Conservation (phyloP, 2,329 filamentous ascomycete species). For the Fusarium sp. region DNA sequence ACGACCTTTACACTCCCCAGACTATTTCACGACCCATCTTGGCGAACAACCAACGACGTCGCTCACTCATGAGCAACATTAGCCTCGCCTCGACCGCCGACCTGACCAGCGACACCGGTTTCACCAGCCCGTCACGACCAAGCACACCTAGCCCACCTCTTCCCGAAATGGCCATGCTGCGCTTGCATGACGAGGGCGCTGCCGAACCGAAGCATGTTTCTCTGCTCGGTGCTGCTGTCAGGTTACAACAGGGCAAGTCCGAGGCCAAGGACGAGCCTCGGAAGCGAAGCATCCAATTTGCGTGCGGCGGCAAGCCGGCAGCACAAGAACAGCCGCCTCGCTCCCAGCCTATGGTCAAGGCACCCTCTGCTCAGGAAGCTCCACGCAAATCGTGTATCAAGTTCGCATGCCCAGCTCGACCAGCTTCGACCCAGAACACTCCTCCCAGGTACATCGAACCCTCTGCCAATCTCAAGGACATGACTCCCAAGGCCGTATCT, state of each 20-base stretch:
- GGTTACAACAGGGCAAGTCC: constrained; percentile 51
- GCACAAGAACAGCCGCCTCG: constrained; percentile 59
- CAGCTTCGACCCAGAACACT: constrained; percentile 59
- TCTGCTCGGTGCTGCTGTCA: constrained; percentile 45
- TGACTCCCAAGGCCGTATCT: constrained; percentile 44
- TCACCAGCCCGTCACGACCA: constrained; percentile 90
- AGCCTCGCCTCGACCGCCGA: constrained; percentile 90
- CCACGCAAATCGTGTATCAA: constrained; percentile 77
- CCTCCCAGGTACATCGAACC: constrained; percentile 50
- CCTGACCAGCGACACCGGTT: constrained; percentile 92
- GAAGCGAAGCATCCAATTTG: constrained; percentile 94
- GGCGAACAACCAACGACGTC: constrained; percentile 60
- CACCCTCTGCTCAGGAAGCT: constrained; percentile 56
- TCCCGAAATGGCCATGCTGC: constrained; percentile 68
- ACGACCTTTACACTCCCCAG: constrained; percentile 61
- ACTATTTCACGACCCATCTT: constrained; percentile 51
- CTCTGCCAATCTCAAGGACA: constrained; percentile 15
- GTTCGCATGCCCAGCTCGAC: constrained; percentile 78
- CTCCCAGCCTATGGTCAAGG: constrained; percentile 53
- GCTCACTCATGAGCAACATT: constrained; percentile 83
- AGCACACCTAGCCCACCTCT: constrained; percentile 92
- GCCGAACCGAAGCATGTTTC: constrained; percentile 48
- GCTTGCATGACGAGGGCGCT: constrained; percentile 54
- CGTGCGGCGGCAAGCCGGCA: constrained; percentile 77
- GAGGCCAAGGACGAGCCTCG: constrained; percentile 64